phyloP scores from a whole-genome alignment of 2,329 filamentous ascomycete genomes.

The Rhinocladiella mackenziei region DNA sequence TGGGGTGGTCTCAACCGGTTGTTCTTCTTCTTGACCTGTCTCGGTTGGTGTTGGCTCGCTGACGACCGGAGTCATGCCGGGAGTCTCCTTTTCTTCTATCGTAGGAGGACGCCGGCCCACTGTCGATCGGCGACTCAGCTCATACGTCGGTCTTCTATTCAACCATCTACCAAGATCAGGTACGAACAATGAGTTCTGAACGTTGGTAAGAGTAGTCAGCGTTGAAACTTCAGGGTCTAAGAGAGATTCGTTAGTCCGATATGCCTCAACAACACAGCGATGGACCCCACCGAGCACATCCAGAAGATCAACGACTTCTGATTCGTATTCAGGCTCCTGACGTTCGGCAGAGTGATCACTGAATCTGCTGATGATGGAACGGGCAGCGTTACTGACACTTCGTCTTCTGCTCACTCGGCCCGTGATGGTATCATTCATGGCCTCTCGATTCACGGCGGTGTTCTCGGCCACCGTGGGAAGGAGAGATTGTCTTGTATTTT shows the following conservation, averaged over 20 bases:
- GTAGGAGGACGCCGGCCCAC: conserved; percentile 9
- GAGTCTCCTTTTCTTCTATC: conserved; percentile 6
- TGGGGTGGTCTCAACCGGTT: conserved; percentile 4
- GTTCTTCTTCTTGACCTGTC: conserved; percentile 20
- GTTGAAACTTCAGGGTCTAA: conserved; percentile 79
- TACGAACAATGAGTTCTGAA: conserved; percentile 84
- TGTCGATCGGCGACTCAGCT: conserved; percentile 30
- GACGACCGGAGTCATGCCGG: conserved; percentile 47
- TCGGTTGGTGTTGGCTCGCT: conserved; percentile 33
- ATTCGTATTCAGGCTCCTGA: conserved; percentile 51
- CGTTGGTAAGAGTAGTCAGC: conserved; percentile 77
- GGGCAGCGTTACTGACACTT: conserved; percentile 26
- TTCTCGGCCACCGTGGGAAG: conserved; percentile 24
- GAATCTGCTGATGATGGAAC: conserved; percentile 24
- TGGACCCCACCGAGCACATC: conserved; percentile 60
- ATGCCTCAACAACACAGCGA: neutral
- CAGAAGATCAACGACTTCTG: conserved; percentile 62
- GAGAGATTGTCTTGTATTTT: conserved; percentile 22
- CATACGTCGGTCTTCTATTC: conserved; percentile 76
- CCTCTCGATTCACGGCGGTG: conserved; percentile 15
- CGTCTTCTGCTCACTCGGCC: conserved; percentile 18
- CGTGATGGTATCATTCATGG: conserved; percentile 16
- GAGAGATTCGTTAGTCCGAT: conserved; percentile 29
- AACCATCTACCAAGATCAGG: conserved; percentile 72
- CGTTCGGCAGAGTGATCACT: conserved; percentile 21